Base-by-base conservation (phyloP, 1,284 basidiomycete genomes). In the Neolentinus lepideus region DNA sequence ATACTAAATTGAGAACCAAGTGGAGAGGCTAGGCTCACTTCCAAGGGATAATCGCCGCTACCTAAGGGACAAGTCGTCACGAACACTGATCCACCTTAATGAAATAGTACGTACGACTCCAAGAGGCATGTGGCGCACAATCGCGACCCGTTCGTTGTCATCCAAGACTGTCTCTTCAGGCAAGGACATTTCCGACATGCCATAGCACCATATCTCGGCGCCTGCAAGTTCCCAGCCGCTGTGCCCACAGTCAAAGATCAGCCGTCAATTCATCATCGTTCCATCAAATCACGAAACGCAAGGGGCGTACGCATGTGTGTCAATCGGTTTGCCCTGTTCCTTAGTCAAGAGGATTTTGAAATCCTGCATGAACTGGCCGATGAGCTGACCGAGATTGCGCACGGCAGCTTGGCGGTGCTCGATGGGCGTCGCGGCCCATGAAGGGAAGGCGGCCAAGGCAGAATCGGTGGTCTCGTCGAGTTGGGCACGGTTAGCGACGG, bases 281-380 rank as follows among this genome's bases (percentile, higher is more conserved):
- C 2, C 10, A 29, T 26, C 43, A 22, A 54, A n/a, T n/a, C n/a
- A n/a, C n/a, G n/a, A n/a, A n/a, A n/a, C n/a, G n/a, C n/a, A 1
- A 14, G 2, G 25, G 1, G 54, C 58, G 48, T 51, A 61, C 60
- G 60, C 55, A 51, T 52, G 51, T 26, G 22, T 46, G 3, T 52
- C 57, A 29, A 55, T 55, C 46, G 51, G 51, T 26, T 61, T 61
- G 8, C 60, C 60, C 3, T 52, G 53, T 52, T 61, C 60, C 31
- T 54, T 50, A 50, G 57, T 57, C 21, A 61, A 46, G 36, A 60
- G 53, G 26, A 16, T 36, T 12, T 29, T 52, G 24, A 61, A 57
- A 16, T 52, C 33, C 9, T 33, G 36, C 11, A 53, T 45, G 35
- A 57, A 56, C 43, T 35, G 26, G 22, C 57, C 54, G 9, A 58